Base-by-base conservation (phyloP, 2,329 filamentous ascomycete genomes). In the Colletotrichum sp. region DNA sequence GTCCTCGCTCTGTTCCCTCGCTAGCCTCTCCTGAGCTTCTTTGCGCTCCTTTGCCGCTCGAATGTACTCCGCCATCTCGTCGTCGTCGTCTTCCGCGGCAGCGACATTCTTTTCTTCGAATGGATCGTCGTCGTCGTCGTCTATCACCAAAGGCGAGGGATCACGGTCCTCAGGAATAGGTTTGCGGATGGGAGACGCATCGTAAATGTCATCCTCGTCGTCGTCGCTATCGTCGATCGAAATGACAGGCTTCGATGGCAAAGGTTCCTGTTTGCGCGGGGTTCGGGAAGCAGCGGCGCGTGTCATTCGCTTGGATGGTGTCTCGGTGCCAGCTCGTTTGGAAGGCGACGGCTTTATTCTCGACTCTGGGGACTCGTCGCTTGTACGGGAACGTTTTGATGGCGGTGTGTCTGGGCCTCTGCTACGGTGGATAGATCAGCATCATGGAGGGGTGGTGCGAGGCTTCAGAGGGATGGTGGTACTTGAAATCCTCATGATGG, bases 51-150 rank as follows among this genome's bases (percentile, higher is more conserved):
- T 78, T 63, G 87, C 88, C 57, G 80, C 83, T 73, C 81, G 81
- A 33, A 89, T 81, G 75, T 88, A 90, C 64, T 84, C 83, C 47
- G 81, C 83, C 21, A 87, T 86, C 11, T 86, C 85, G 58, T 88
- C 84, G 21, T 86, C 58, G 13, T 62, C 59, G 33, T 62, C 78
- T 2, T 77, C 76, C 47, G 34, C 58, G 9, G 31, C 61, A 18
- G 38, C 36, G 24, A 74, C 33, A 24, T 75, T 63, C 8, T 75
- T 63, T 43, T 73, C 64, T 63, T 66, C 66, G 13, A 74, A 70
- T 4, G 73, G 65, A 31, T 79, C 77, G 29, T 82, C 80, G 65
- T 47, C 36, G 29, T 77, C 74, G 38, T 80, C 59, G 15, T 57
- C 80, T 21, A 81, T 68, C 11, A 74, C 65, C 59, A 78, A 75